Evolutionary conservation across 1,284 basidiomycete species (phyloP).

Genomic region (Boletus chippewaensis): DNA sequence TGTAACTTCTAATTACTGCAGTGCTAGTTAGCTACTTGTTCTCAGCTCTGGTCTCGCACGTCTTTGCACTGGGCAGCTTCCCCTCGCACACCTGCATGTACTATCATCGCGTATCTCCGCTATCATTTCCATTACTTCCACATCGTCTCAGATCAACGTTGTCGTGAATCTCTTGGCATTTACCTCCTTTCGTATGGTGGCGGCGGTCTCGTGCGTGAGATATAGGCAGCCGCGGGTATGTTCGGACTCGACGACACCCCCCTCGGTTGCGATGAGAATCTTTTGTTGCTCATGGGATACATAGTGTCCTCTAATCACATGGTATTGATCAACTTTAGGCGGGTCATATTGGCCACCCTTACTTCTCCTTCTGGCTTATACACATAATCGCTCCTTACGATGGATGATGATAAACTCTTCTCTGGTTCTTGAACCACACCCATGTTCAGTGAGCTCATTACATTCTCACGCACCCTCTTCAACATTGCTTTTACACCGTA

Average conservation of each 20-base stretch:
- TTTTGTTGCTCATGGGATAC: slow-evolving; percentile 36
- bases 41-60: slow-evolving; percentile 38
- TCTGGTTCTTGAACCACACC: slow-evolving; percentile 39
- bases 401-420: slow-evolving; percentile 98
- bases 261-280: slow-evolving; percentile 46
- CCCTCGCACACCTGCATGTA: slow-evolving; percentile 35
- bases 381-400: slow-evolving; percentile 78
- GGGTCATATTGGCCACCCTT: slow-evolving; percentile 57
- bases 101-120: slow-evolving; percentile 24
- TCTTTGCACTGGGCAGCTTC: slow-evolving; percentile 52
- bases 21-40: too few relatives aligned
- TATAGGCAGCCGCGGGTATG: slow-evolving; percentile 68
- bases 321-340: slow-evolving; percentile 33
- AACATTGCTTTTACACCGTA: slow-evolving; percentile 80
- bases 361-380: slow-evolving; percentile 81
- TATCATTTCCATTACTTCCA: slow-evolving; percentile 24
- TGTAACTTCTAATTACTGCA: too few relatives aligned
- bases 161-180: slow-evolving; percentile 62
- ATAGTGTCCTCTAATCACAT: slow-evolving; percentile 4
- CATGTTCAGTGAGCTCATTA: slow-evolving; percentile 73
- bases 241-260: slow-evolving; percentile 56
- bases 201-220: slow-evolving; percentile 61
- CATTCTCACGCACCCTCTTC: slow-evolving; percentile 63
- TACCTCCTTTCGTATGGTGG: slow-evolving; percentile 46
- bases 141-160: slow-evolving; percentile 44